These are phyloP conservation scores for Phialophora macrospora DNA, from an alignment of 2,329 filamentous ascomycete species.

Conservation along the genomic window DNA sequence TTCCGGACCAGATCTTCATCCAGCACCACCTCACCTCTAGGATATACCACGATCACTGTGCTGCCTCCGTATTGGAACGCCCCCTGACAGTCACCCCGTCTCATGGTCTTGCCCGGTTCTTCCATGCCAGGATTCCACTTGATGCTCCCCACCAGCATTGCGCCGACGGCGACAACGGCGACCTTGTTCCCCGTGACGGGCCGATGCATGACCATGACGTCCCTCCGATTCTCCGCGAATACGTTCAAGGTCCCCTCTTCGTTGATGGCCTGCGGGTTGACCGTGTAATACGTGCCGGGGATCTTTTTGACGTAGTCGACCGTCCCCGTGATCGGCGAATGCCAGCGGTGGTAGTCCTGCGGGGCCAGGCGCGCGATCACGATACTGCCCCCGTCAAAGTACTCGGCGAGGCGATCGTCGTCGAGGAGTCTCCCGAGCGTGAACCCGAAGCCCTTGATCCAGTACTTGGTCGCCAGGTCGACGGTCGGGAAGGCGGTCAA, in stretches of 20 bases:
- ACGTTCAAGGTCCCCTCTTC: conserved; percentile 49
- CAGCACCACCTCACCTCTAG: conserved; percentile 44
- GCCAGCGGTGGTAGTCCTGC: conserved; percentile 52
- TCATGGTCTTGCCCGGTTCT: conserved; percentile 42
- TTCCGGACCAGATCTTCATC: conserved; percentile 49
- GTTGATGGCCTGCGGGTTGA: conserved; percentile 52
- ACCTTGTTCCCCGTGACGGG: conserved; percentile 41
- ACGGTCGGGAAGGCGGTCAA: conserved; percentile 48
- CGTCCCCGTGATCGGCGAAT: conserved; percentile 45
- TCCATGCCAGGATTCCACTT: conserved; percentile 47
- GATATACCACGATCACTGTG: conserved; percentile 50
- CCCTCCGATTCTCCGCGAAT: conserved; percentile 51
- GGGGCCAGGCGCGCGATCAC: conserved; percentile 50
- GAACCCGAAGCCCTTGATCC: conserved; percentile 53
- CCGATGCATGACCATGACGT: conserved; percentile 48
- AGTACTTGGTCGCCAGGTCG: conserved; percentile 49
- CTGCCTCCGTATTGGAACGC: conserved; percentile 51
- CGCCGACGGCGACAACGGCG: conserved; percentile 50
- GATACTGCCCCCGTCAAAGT: conserved; percentile 46
- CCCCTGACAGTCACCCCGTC: conserved; percentile 49
- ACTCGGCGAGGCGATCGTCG: conserved; percentile 40
- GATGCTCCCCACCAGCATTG: conserved; percentile 53
- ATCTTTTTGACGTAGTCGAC: conserved; percentile 47
- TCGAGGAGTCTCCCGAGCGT: conserved; percentile 44
- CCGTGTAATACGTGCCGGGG: conserved; percentile 49